Percentiles rank a stretch among this genome's conserved stretches.
Conservation (phyloP, 2,329 filamentous ascomycete genomes). For the Cytospora paraplurivora region DNA sequence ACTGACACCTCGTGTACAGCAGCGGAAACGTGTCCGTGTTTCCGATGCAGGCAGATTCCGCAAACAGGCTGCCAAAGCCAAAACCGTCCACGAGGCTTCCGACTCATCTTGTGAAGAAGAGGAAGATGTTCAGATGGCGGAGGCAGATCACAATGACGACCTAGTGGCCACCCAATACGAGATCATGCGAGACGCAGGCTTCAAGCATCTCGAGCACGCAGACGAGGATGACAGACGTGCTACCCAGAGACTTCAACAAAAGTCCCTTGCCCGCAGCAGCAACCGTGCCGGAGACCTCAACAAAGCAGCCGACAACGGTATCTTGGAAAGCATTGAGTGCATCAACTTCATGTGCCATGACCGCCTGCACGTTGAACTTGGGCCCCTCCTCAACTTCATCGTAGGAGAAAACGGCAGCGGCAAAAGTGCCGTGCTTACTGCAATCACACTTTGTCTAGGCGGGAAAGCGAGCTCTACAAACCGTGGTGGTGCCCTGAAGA, state of each 20-base stretch:
- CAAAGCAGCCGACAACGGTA: slow-evolving; percentile 76
- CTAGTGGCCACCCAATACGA: slow-evolving; percentile 64
- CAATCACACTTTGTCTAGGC: slow-evolving; percentile 90
- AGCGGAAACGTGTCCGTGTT: slow-evolving; percentile 45
- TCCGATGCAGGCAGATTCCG: slow-evolving; percentile 33
- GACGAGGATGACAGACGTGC: slow-evolving; percentile 64
- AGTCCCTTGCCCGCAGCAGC: slow-evolving; percentile 40
- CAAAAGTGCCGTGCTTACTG: slow-evolving; percentile 93
- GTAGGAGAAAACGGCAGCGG: slow-evolving; percentile 97
- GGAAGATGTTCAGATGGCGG: slow-evolving; percentile 35
- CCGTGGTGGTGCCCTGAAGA: slow-evolving; percentile 84
- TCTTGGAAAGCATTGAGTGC: slow-evolving; percentile 84
- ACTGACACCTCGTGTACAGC: slow-evolving; percentile 31
- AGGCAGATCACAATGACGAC: slow-evolving; percentile 29
- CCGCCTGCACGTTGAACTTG: slow-evolving; percentile 78
- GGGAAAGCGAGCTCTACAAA: slow-evolving; percentile 93
- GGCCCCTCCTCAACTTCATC: slow-evolving; percentile 95
- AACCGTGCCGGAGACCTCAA: slow-evolving; percentile 58
- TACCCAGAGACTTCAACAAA: slow-evolving; percentile 58
- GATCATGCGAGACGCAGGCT: slow-evolving; percentile 59
- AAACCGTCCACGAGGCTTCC: slow-evolving; percentile 29
- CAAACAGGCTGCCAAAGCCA: slow-evolving; percentile 39
- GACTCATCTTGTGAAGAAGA: slow-evolving; percentile 32
- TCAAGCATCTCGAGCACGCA: slow-evolving; percentile 57
- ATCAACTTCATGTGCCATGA: slow-evolving; percentile 97